Evolutionary conservation across 495 filamentous ascomycete species (phyloP).

Genomic region (Xylaria grammica): DNA sequence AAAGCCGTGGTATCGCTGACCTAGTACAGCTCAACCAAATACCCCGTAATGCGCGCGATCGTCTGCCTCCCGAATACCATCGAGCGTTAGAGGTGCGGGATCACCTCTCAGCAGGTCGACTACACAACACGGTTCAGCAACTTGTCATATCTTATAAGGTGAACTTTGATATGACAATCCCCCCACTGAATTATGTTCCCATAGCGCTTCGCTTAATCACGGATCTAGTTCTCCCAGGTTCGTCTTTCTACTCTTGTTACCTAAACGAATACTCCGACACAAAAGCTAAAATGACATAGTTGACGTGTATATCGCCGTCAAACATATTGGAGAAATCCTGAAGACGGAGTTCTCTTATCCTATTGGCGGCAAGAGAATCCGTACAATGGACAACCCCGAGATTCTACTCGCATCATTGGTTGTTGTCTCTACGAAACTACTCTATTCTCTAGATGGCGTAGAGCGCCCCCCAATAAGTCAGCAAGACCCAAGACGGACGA

Average conservation of each 20-base stretch:
- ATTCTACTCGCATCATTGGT: conserved; percentile 70
- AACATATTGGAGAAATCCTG: conserved; percentile 62
- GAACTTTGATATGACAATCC: conserved; percentile 73
- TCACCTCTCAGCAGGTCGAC: conserved; percentile 53
- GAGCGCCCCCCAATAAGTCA: conserved; percentile 59
- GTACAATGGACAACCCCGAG: conserved; percentile 67
- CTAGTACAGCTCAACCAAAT: conserved; percentile 50
- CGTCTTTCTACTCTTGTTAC: conserved; percentile 28
- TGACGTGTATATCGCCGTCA: conserved; percentile 69
- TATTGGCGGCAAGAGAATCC: conserved; percentile 30
- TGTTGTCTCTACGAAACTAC: conserved; percentile 78
- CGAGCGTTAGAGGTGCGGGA: conserved; percentile 59
- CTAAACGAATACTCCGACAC: neutral
- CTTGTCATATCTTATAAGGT: conserved; percentile 65
- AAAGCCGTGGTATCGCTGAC: conserved; percentile 23
- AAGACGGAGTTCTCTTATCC: conserved; percentile 63
- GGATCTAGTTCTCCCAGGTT: conserved; percentile 79
- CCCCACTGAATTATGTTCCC: conserved; percentile 69
- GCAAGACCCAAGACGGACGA: conserved; percentile 64
- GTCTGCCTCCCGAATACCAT: conserved; percentile 65
- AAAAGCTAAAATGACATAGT: conserved; percentile 48
- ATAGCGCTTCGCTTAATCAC: conserved; percentile 72
- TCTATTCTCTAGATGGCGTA: conserved; percentile 74
- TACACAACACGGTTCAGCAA: conserved; percentile 68
- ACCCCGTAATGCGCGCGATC: conserved; percentile 70